Base-by-base conservation (phyloP, 2,329 filamentous ascomycete species). In the Herpotrichia juniperi region DNA sequence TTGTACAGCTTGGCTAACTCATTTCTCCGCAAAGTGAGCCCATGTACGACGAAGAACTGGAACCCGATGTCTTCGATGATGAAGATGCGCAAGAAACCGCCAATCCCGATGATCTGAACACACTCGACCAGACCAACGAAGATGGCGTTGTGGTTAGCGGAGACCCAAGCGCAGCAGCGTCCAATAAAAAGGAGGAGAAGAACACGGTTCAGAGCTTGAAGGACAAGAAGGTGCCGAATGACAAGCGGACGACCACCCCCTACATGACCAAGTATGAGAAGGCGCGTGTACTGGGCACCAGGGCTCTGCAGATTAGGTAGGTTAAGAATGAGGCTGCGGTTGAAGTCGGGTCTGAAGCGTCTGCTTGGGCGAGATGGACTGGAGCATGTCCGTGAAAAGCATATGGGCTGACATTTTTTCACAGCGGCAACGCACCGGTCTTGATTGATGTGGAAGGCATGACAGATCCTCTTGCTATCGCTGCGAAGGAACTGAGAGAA, bases 211-310 rank as follows among this genome's bases (percentile, higher is more conserved):
- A 82, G 60, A 79, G 80, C 61, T 69, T 83, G 56, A 81, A 83
- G 69, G 80, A 93, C 77, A 97, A 96, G 84, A 96, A 91, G 78
- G 93, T 99, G 44, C 84, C 92, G 50, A 90, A 91, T 62, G 90
- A 93, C 61, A 85, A 96, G 77, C 87, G 94, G 66, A 89, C 86
- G 21, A 99, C 94, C 8, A 99, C 94, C 24, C 94, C 93, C 2
- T 99, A 97, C 79, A 96, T 99, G 93, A 99, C 94, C 62, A 99
- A 99, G 80, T 99, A 99, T 78, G 94, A 99, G 82, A 86, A 88
- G 65, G 94, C 94, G 58, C 87, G 94, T 70, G 93, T 99, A 53
- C 79, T 99, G 59, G 94, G 94, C 42, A 97, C 94, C 34, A 84
- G 94, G 62, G 94, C 94, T 34, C 77, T 97, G 71, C 94, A 99